Percentiles rank a stretch among this genome's conserved stretches.
Conservation (phyloP, 202 grass and related monocot genomes). For the Saccharum hybrid region DNA sequence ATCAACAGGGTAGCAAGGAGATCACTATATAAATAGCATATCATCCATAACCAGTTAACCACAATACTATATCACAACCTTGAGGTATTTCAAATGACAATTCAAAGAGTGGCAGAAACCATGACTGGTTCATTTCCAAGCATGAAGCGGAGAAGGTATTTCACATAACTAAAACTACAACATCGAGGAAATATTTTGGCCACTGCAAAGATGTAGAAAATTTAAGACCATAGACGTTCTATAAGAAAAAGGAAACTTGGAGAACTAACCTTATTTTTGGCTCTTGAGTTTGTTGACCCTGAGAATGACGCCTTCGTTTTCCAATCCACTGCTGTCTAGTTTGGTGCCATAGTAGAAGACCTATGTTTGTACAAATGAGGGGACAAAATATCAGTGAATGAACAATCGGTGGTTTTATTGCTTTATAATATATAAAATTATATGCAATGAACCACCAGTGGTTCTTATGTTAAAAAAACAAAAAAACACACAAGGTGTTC, state of each 20-base stretch:
- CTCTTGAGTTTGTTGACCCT: constrained; percentile 52
- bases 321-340: constrained; percentile 86
- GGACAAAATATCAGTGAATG: constrained; percentile 6
- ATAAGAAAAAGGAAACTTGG: constrained; percentile 4
- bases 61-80: background rate
- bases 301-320: constrained; percentile 53
- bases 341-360: constrained; percentile 88
- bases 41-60: background rate
- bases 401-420: background rate
- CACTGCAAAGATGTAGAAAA: background rate
- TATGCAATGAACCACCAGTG: background rate
- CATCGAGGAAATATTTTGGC: background rate
- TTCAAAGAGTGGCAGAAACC: constrained; percentile 1
- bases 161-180: background rate
- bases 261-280: constrained; percentile 74
- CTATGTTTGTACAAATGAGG: constrained; percentile 41
- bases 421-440: background rate
- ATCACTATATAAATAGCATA: constrained; percentile 27
- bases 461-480: too few species aligned
- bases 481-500: too few species aligned
- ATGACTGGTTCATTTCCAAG: background rate
- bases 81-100: background rate
- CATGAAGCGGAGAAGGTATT: background rate
- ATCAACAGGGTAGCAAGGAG: constrained; percentile 9
- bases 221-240: background rate